Evolutionary conservation across 805 yeast species (phyloP).

Genomic region (Candida lessepsii): DNA sequence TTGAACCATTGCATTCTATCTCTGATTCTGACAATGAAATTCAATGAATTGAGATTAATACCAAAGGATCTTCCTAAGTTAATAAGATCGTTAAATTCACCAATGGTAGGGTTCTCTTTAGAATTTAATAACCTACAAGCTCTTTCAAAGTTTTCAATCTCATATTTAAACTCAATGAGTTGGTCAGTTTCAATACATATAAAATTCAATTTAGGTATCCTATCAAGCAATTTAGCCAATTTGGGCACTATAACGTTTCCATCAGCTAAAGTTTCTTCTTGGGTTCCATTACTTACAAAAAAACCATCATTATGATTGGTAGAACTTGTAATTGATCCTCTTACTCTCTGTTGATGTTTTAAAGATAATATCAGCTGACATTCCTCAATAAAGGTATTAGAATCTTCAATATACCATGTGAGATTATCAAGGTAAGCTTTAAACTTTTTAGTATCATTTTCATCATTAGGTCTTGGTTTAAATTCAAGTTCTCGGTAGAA

Average conservation of each 20-base stretch:
- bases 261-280: conserved; percentile 8
- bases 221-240: conserved; percentile 39
- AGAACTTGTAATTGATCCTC: conserved; percentile 22
- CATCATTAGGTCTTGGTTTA: background rate
- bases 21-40: conserved; percentile 35
- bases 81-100: conserved; percentile 53
- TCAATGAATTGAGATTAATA: conserved; percentile 48
- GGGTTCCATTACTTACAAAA: background rate
- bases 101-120: conserved; percentile 29
- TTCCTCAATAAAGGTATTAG: conserved; percentile 52
- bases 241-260: conserved; percentile 12
- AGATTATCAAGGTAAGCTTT: conserved; percentile 20
- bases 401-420: conserved; percentile 40
- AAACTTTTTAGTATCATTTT: background rate
- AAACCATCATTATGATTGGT: conserved; percentile 13
- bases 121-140: conserved; percentile 43
- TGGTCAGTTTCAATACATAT: conserved; percentile 60
- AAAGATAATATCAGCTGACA: conserved; percentile 54
- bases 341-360: conserved; percentile 50
- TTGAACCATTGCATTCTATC: conserved; percentile 35
- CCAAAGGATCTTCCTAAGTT: conserved; percentile 62
- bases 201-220: conserved; percentile 51
- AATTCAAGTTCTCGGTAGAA: conserved; percentile 7
- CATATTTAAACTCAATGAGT: conserved; percentile 50
- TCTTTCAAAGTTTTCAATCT: conserved; percentile 50